phyloP scores from a whole-genome alignment of 2,329 filamentous ascomycete genomes.

The Torrubiella hemipterigena region DNA sequence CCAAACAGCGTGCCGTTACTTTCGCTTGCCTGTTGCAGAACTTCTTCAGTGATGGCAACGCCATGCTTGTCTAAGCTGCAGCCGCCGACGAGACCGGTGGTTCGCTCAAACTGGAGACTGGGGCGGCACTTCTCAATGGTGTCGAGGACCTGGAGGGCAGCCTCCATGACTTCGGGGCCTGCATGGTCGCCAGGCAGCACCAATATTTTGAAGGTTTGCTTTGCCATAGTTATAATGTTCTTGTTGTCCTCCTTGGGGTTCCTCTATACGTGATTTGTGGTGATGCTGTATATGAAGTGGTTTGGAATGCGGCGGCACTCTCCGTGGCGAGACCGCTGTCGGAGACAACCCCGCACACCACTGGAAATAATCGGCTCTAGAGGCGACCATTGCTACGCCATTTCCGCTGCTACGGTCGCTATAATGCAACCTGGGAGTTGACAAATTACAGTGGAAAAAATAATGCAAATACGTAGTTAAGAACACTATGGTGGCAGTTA shows the following conservation, averaged over 20 bases:
- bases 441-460: background rate
- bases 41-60: conserved; percentile 27
- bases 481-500: too few species aligned
- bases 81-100: conserved; percentile 17
- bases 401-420: background rate
- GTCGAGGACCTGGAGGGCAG: conserved; percentile 33
- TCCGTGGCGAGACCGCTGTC: too few species aligned
- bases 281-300: too few species aligned
- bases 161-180: conserved; percentile 32
- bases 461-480: too few species aligned
- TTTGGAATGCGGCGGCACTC: too few species aligned
- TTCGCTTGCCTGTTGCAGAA: conserved; percentile 24
- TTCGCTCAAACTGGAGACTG: conserved; percentile 15
- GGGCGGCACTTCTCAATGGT: conserved; percentile 21
- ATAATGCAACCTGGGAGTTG: background rate
- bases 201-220: conserved; percentile 25
- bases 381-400: background rate
- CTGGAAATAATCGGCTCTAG: too few species aligned
- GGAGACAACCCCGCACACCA: too few species aligned
- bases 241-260: too few species aligned
- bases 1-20: conserved; percentile 35
- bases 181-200: conserved; percentile 33
- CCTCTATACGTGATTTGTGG: too few species aligned
- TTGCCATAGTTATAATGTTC: too few species aligned
- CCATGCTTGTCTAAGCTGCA: conserved; percentile 31